Percentiles rank a stretch among this genome's conserved stretches.
These are phyloP conservation scores for Globisporangium cylindrosporum DNA, from an alignment of 352 stramenopile species.

Conservation along the genomic window DNA sequence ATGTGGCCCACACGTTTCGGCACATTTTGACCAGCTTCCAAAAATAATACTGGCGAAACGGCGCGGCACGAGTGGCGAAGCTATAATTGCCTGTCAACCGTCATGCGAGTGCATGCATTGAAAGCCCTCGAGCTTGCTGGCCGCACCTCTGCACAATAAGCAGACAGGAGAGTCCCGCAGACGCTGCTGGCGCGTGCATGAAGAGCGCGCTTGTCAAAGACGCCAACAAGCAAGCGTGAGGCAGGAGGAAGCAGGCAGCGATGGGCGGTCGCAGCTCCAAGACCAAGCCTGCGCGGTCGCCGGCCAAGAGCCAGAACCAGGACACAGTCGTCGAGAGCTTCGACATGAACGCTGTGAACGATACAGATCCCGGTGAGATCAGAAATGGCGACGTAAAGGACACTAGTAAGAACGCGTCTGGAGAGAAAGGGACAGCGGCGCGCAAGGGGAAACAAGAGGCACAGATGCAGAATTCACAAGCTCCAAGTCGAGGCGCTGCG, in stretches of 20 bases:
- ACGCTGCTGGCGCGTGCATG: slow-evolving; percentile 7
- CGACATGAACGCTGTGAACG: slow-evolving; percentile 33
- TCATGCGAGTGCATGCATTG: neutral
- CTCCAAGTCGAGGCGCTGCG: neutral
- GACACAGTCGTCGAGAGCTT: slow-evolving; percentile 30
- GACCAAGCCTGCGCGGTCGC: slow-evolving; percentile 24
- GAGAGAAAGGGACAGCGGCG: neutral
- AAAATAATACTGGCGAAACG: slow-evolving; percentile 1
- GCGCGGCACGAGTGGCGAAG: neutral
- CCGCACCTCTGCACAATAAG: neutral
- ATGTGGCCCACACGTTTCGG: slow-evolving; percentile 6
- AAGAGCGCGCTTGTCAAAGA: neutral
- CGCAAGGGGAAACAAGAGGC: neutral
- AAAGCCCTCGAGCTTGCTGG: neutral
- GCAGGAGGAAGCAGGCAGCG: slow-evolving; percentile 1
- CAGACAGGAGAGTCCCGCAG: no score
- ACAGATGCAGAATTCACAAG: neutral
- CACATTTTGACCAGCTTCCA: neutral
- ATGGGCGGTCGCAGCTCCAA: slow-evolving; percentile 67
- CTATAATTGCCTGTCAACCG: neutral
- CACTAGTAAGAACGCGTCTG: slow-evolving; percentile 4
- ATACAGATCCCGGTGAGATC: slow-evolving; percentile 16
- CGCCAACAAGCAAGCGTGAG: slow-evolving; percentile 8
- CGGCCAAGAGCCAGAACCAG: slow-evolving; percentile 7
- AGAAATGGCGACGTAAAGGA: neutral